These are phyloP conservation scores for Friedmanniomyces endolithicus DNA, from an alignment of 495 filamentous ascomycete genomes.

Conservation along the genomic window DNA sequence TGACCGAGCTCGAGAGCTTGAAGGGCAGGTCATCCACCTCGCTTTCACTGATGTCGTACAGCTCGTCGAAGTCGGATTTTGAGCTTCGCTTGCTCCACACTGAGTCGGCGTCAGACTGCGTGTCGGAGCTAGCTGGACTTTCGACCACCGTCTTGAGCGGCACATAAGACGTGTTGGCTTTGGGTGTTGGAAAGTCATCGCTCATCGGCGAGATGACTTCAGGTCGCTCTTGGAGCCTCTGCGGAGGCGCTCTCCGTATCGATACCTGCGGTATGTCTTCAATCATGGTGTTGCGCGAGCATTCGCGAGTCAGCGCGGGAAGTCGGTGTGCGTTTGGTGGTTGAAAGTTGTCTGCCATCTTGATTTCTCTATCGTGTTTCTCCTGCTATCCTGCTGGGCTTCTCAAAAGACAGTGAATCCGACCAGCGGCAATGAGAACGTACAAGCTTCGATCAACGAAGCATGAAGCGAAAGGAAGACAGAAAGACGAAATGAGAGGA, in stretches of 20 bases:
- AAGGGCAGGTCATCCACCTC: conserved; percentile 42
- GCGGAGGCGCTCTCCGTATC: conserved; percentile 9
- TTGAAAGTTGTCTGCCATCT: conserved; percentile 46
- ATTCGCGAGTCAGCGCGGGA: conserved; percentile 46
- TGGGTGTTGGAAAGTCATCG: conserved; percentile 49
- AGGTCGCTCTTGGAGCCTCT: conserved; percentile 7
- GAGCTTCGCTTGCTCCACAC: conserved; percentile 34
- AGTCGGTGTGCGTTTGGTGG: conserved; percentile 27
- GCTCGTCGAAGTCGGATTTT: conserved; percentile 63
- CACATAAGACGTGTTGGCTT: conserved; percentile 42
- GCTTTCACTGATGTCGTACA: conserved; percentile 72
- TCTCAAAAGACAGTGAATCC: conserved; percentile 13
- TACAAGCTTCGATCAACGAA: conserved; percentile 32
- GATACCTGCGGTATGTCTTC: conserved; percentile 24
- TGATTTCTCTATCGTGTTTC: conserved; percentile 9
- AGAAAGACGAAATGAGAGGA: conserved; percentile 6
- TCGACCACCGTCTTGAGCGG: conserved; percentile 32
- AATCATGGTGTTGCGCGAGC: conserved; percentile 23
- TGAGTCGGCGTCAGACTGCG: conserved; percentile 33
- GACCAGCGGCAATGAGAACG: conserved; percentile 4
- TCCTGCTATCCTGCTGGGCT: conserved; percentile 15
- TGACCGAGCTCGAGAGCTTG: conserved; percentile 34
- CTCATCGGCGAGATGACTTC: conserved; percentile 37
- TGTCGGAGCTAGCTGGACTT: conserved; percentile 28
- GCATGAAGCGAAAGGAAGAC: conserved; percentile 10